A percentile compares a stretch with the other conserved stretches of the same genome.
These are phyloP conservation scores for Dissophora globulifera DNA, from an alignment of 192 early-diverging fungal species.

Conservation along the genomic window DNA sequence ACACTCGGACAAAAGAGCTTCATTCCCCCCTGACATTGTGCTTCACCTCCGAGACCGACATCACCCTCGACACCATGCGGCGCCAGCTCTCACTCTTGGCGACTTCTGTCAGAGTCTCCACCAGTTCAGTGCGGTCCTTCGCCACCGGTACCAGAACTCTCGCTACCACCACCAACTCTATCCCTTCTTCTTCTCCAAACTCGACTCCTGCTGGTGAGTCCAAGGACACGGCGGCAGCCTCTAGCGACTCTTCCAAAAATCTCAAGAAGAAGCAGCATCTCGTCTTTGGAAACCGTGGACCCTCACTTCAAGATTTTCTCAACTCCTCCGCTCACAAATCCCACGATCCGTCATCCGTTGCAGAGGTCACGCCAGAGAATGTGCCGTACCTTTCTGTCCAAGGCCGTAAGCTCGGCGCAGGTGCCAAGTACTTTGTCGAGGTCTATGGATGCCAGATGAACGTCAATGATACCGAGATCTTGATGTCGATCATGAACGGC, in stretches of 20 bases:
- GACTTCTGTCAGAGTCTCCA: slow-evolving; percentile 1
- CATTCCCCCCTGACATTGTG: too few species aligned
- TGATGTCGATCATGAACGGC: slow-evolving; percentile 76
- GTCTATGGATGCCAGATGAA: slow-evolving; percentile 90
- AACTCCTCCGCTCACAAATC: slow-evolving; percentile 19
- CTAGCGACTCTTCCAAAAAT: background rate
- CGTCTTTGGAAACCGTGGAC: slow-evolving; percentile 60
- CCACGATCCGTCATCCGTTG: background rate
- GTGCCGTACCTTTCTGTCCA: slow-evolving; percentile 58
- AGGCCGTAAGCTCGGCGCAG: slow-evolving; percentile 60
- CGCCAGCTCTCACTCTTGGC: background rate
- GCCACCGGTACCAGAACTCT: background rate
- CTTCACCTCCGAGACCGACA: background rate
- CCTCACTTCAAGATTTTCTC: slow-evolving; percentile 60
- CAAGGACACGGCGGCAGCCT: background rate
- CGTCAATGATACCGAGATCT: slow-evolving; percentile 81
- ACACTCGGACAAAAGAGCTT: too few species aligned
- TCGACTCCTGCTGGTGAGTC: background rate
- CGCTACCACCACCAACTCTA: slow-evolving; percentile 20
- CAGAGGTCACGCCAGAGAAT: slow-evolving; percentile 18
- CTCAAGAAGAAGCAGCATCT: slow-evolving; percentile 48
- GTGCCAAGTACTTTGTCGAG: slow-evolving; percentile 77
- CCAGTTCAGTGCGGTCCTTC: background rate
- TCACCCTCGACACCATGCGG: background rate
- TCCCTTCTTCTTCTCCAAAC: background rate